These are phyloP conservation scores for Anthracocystis walkeri DNA, from an alignment of 1,284 basidiomycete genomes.

Conservation along the genomic window DNA sequence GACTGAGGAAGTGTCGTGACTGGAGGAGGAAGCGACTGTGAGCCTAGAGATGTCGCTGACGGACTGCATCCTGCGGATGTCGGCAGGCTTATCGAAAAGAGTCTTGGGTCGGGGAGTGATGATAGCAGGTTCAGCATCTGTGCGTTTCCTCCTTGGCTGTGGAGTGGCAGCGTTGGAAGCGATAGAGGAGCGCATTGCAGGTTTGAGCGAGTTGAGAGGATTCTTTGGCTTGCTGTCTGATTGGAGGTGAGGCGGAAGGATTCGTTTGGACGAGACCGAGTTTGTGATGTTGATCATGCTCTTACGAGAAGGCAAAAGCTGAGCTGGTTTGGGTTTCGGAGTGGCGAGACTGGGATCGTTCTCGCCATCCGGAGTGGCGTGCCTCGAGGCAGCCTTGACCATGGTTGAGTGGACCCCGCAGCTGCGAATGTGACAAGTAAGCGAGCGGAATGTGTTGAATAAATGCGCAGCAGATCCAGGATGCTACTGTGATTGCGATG, in stretches of 20 bases:
- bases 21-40: slow-evolving; percentile 18
- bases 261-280: slow-evolving; percentile 36
- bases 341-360: slow-evolving; percentile 39
- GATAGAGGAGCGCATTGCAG: slow-evolving; percentile 7
- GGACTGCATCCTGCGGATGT: slow-evolving; percentile 41
- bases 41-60: slow-evolving; percentile 37
- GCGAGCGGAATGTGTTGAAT: neutral
- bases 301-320: slow-evolving; percentile 16
- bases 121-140: slow-evolving; percentile 37
- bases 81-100: slow-evolving; percentile 6
- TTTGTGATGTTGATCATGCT: slow-evolving; percentile 52
- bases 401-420: slow-evolving; percentile 3
- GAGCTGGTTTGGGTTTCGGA: slow-evolving; percentile 21
- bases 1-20: slow-evolving; percentile 21
- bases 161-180: slow-evolving; percentile 34
- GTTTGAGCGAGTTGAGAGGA: slow-evolving; percentile 10
- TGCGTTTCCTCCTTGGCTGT: slow-evolving; percentile 37
- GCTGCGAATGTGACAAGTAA: neutral
- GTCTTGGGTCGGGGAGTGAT: slow-evolving; percentile 30
- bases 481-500: no score
- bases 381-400: slow-evolving; percentile 26
- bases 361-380: slow-evolving; percentile 38
- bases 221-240: slow-evolving; percentile 18
- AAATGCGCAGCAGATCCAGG: no score
- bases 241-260: slow-evolving; percentile 34